A percentile compares a stretch with the other conserved stretches of the same genome.
Conservation (phyloP, 352 stramenopile genomes). For the Phytophthora aleatoria region DNA sequence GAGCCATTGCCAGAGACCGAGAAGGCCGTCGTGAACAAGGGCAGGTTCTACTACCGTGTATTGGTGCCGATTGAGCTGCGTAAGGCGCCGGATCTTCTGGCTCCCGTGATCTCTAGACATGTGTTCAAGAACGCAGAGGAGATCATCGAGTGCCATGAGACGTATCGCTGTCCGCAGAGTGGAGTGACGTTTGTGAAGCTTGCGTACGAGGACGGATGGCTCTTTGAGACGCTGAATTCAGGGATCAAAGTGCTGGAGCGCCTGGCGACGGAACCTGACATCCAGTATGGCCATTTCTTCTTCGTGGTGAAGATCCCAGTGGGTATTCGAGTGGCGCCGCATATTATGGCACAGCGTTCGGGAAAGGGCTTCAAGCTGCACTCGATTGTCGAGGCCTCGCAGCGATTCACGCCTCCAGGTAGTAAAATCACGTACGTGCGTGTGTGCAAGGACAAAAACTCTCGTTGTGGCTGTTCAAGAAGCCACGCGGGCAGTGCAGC, state of each 20-base stretch:
- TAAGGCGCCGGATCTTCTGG: conserved; percentile 71
- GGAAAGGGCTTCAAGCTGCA: conserved; percentile 84
- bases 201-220: conserved; percentile 82
- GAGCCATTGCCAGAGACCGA: conserved; percentile 48
- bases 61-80: conserved; percentile 79
- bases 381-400: conserved; percentile 83
- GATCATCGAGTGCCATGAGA: conserved; percentile 76
- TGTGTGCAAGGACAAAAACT: conserved; percentile 81
- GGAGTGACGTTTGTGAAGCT: conserved; percentile 82
- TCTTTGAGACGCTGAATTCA: conserved; percentile 84
- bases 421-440: conserved; percentile 88
- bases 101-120: conserved; percentile 66
- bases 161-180: conserved; percentile 74
- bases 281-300: conserved; percentile 82
- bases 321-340: conserved; percentile 76
- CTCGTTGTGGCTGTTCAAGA: conserved; percentile 54
- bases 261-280: conserved; percentile 62
- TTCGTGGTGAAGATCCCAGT: conserved; percentile 86
- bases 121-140: conserved; percentile 84
- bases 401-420: conserved; percentile 79
- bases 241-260: conserved; percentile 77
- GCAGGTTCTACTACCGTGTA: conserved; percentile 75
- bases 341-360: conserved; percentile 84
- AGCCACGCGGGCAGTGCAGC: conserved; percentile 43
- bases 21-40: conserved; percentile 42